Percentiles rank a stretch among this genome's conserved stretches.
These are phyloP conservation scores for Pythium volutum DNA, from an alignment of 352 stramenopile species.

Conservation along the genomic window DNA sequence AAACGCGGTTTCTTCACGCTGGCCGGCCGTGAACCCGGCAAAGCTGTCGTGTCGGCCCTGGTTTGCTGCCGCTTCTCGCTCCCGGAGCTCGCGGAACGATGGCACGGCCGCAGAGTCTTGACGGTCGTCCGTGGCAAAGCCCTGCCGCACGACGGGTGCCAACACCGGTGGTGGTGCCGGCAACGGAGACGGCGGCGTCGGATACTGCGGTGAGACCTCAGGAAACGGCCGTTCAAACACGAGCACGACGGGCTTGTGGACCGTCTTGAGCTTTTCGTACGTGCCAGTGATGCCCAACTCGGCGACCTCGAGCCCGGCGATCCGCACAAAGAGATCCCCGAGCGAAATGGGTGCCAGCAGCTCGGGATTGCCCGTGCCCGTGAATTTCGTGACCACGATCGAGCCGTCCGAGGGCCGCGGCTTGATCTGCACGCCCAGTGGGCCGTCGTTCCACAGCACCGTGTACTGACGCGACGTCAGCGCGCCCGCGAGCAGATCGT, in stretches of 20 bases:
- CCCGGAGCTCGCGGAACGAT: slow-evolving; percentile 57
- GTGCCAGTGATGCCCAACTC: slow-evolving; percentile 65
- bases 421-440: slow-evolving; percentile 83
- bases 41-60: slow-evolving; percentile 18
- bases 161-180: slow-evolving; percentile 9
- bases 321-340: slow-evolving; percentile 74
- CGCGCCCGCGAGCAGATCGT: slow-evolving; percentile 4
- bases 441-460: slow-evolving; percentile 69
- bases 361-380: slow-evolving; percentile 48
- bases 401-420: slow-evolving; percentile 44
- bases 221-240: slow-evolving; percentile 56
- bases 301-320: slow-evolving; percentile 69
- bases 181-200: slow-evolving; percentile 1
- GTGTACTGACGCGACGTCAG: slow-evolving; percentile 54
- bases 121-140: slow-evolving; percentile 3
- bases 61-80: slow-evolving; percentile 33
- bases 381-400: slow-evolving; percentile 76
- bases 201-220: background rate
- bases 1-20: slow-evolving; percentile 6
- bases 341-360: slow-evolving; percentile 52
- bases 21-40: slow-evolving; percentile 2
- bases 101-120: slow-evolving; percentile 34
- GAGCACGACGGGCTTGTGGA: slow-evolving; percentile 77
- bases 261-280: slow-evolving; percentile 74
- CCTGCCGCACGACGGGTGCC: background rate